Percentiles rank a stretch among this genome's conserved stretches.
These are phyloP conservation scores for Botryotinia narcissicola DNA, from an alignment of 2,329 filamentous ascomycete genomes.

Conservation along the genomic window DNA sequence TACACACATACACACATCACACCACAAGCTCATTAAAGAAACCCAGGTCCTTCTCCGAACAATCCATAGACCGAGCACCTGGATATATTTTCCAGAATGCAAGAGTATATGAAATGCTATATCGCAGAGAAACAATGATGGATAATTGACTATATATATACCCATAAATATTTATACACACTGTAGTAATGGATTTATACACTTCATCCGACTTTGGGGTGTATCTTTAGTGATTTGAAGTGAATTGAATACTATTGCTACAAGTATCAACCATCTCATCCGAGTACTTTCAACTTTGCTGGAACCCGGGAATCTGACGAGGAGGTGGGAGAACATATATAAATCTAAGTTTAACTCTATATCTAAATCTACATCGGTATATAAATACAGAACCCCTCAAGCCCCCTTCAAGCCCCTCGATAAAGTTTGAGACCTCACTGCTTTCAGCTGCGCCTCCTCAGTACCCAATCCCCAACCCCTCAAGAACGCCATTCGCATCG, in stretches of 20 bases:
- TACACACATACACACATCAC: no score
- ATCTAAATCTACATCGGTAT: background rate
- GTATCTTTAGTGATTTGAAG: no score
- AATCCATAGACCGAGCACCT: no score
- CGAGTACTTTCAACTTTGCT: background rate
- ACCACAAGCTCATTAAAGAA: no score
- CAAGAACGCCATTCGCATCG: conserved; percentile 58
- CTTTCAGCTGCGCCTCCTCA: conserved; percentile 13
- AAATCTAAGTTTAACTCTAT: background rate
- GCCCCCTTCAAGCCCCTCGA: background rate
- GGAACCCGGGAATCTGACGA: rapidly evolving
- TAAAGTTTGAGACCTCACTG: background rate
- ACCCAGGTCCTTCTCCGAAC: no score
- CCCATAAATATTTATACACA: no score
- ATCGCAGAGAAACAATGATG: no score
- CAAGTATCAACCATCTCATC: background rate
- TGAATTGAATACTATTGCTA: background rate
- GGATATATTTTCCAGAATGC: no score
- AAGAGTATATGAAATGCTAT: no score
- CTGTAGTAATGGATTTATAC: background rate
- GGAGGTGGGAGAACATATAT: background rate
- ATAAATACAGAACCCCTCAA: background rate
- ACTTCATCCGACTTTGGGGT: background rate
- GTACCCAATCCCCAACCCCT: conserved; percentile 51
- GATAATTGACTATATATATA: no score